A percentile compares a stretch with the other conserved stretches of the same genome.
phyloP scores from a whole-genome alignment of 2,329 filamentous ascomycete genomes.

The Colletotrichum filicis region DNA sequence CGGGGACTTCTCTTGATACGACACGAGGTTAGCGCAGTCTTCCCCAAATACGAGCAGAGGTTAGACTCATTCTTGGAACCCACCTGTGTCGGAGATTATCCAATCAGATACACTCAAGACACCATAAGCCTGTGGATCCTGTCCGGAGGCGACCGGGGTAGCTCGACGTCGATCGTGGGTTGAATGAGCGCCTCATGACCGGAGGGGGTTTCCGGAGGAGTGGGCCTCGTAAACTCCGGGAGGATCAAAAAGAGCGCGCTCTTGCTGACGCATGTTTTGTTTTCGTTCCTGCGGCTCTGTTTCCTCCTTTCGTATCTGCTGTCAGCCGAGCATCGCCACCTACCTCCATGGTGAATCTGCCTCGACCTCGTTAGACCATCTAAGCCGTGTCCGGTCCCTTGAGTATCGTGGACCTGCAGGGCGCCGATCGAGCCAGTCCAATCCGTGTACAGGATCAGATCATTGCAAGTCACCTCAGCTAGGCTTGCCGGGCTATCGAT shows the following conservation, averaged over 20 bases:
- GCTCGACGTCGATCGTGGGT: background rate
- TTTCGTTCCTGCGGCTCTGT: background rate
- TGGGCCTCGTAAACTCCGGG: background rate
- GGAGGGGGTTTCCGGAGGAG: background rate
- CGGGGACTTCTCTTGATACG: background rate
- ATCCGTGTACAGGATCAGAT: no score
- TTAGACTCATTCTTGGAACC: background rate
- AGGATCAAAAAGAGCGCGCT: background rate
- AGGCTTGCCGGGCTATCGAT: background rate
- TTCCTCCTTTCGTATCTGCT: background rate
- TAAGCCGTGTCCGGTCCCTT: background rate
- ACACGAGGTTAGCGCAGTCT: conserved; percentile 1
- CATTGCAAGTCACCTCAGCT: background rate
- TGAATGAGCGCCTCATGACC: background rate
- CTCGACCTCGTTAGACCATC: background rate
- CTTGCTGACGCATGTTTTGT: background rate
- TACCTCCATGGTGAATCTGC: background rate
- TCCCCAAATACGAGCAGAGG: conserved; percentile 6
- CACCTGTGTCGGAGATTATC: background rate
- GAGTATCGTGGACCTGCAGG: no score
- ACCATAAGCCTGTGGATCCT: background rate
- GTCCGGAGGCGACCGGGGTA: background rate
- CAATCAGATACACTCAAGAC: background rate
- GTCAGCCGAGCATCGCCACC: background rate
- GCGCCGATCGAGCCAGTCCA: no score